Base-by-base conservation (phyloP, 768 basidiomycete genomes). In the Russula compacta region DNA sequence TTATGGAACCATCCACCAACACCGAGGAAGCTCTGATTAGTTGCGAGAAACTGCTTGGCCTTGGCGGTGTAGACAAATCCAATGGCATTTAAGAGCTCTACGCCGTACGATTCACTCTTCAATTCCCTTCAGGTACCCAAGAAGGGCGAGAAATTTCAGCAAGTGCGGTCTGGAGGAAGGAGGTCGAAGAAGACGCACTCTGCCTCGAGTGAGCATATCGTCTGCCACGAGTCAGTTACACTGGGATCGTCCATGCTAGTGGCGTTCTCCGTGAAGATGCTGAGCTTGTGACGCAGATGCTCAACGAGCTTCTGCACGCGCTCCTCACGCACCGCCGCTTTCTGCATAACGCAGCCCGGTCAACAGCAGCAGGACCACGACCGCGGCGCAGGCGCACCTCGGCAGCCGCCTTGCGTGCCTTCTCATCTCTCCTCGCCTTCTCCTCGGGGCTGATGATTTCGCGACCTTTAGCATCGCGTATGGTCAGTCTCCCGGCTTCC, bases 1-100 rank as follows among this genome's bases (percentile, higher is more conserved):
- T 91, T 91, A 71, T 95, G 92, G 60, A 95, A 71, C 92, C 92
- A 95, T 7, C 93, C 92, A 12, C 92, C 92, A 15, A 95, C 86
- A 32, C 92, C 92, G 52, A 92, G 76, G 11, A 82, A 75, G 0
- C 84, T 77, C 78, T 83, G 65, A 73, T 82, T 77, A 17, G 88
- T 84, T 0, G 92, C 92, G 0, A 90, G 79, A 68, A 85, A 85
- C 40, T 93, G 90, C 69, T 89, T 92, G 6, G 87, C 83, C 71
- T 92, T 95, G 32, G 87, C 80, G 19, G 75, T 73, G 70, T 95
- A 95, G 6, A 91, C 89, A 64, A 92, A 91, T 2, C 92, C 92
- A 64, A 95, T 83, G 1, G 90, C 82, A 50, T 95, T 85, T 32
- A 95, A 75, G 4, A 95, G 79, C 53, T 95, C 93, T 7, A 85